Percentiles rank a stretch among this genome's conserved stretches.
phyloP scores from a whole-genome alignment of 1,139 yeast genomes.

The Meyerozyma elateridarum region DNA sequence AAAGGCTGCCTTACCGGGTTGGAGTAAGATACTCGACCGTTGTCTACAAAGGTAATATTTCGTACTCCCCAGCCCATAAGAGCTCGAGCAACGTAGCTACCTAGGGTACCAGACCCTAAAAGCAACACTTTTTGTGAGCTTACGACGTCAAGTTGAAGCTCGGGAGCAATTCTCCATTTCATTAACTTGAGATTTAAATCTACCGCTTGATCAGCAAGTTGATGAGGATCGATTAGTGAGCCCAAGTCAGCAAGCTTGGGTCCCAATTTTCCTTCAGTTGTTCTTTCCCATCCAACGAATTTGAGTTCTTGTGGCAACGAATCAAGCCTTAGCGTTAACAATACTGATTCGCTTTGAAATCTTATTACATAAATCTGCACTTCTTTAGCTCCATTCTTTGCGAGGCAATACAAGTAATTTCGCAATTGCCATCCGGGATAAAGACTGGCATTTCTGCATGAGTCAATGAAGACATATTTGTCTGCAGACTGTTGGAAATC shows the following conservation, averaged over 20 bases:
- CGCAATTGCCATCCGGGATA: conserved; percentile 61
- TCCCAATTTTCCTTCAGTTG: conserved; percentile 62
- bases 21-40: conserved; percentile 81
- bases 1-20: conserved; percentile 95
- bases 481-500: too few relatives aligned
- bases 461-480: conserved; percentile 56
- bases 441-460: conserved; percentile 39
- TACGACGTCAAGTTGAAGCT: conserved; percentile 61
- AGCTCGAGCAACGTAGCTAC: conserved; percentile 83
- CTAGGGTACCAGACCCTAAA: conserved; percentile 96
- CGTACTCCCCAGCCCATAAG: conserved; percentile 93
- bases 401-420: conserved; percentile 59
- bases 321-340: conserved; percentile 18
- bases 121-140: conserved; percentile 60
- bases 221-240: conserved; percentile 69
- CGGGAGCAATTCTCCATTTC: conserved; percentile 96
- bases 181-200: conserved; percentile 84
- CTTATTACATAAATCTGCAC: conserved; percentile 39
- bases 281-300: conserved; percentile 87
- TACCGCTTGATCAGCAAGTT: conserved; percentile 85
- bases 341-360: conserved; percentile 23
- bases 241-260: conserved; percentile 85
- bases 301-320: conserved; percentile 20
- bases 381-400: conserved; percentile 28
- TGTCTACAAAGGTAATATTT: conserved; percentile 82